Percentiles rank a stretch among this genome's conserved stretches.
Evolutionary conservation across 1,284 basidiomycete species (phyloP).

Genomic region (Puccinia brachypodii): DNA sequence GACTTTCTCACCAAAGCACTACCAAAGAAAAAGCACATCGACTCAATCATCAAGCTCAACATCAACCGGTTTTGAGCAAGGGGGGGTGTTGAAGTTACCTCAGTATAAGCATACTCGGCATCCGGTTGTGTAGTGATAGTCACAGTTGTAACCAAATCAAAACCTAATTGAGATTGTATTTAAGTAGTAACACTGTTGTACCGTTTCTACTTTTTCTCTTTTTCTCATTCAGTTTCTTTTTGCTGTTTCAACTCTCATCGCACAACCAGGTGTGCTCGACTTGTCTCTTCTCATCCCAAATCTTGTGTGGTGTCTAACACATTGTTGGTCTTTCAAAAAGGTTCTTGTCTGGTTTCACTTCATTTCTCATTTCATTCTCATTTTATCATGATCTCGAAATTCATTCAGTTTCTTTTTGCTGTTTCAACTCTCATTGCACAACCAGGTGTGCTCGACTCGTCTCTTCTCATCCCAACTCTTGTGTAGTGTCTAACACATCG

Average conservation of each 20-base stretch:
- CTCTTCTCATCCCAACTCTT: neutral
- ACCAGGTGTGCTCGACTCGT: neutral
- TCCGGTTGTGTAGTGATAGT: neutral
- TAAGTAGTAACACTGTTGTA: neutral
- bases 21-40: neutral
- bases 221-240: neutral
- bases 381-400: neutral
- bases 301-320: neutral
- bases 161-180: neutral
- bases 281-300: neutral
- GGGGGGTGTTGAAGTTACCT: neutral
- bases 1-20: conserved; percentile 15
- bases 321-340: neutral
- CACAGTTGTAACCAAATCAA: neutral
- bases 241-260: neutral
- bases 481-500: neutral
- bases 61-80: neutral
- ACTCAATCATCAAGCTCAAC: neutral
- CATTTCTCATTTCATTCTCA: too few species aligned
- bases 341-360: neutral
- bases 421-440: neutral
- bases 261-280: neutral
- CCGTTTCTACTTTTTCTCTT: neutral
- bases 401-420: neutral
- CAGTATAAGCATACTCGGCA: too few species aligned